These are phyloP conservation scores for Candida frijolesensis DNA, from an alignment of 1,139 yeast species.

Conservation along the genomic window DNA sequence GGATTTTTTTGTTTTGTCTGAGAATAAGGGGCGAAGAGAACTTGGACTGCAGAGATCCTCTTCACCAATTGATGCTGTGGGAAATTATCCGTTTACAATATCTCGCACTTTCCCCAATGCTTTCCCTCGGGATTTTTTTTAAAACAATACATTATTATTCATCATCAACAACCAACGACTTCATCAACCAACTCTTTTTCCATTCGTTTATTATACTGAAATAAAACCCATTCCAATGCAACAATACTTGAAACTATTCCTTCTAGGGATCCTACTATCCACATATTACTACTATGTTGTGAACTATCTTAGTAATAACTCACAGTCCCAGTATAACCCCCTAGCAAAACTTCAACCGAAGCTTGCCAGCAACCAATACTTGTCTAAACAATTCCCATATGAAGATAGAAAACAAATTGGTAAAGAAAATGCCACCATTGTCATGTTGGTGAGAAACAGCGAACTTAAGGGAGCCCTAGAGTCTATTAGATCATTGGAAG, in stretches of 20 bases:
- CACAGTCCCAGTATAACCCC: conserved; percentile 11
- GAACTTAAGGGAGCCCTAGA: conserved; percentile 45
- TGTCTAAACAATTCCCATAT: conserved; percentile 27
- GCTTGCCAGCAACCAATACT: conserved; percentile 47
- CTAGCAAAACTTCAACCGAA: conserved; percentile 26
- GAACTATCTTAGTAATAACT: not conserved
- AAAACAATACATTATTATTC: too few relatives aligned
- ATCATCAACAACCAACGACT: too few relatives aligned
- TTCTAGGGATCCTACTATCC: conserved; percentile 14
- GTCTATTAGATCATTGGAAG: conserved; percentile 49
- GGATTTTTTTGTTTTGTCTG: not conserved
- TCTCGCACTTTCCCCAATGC: not conserved
- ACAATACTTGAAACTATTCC: not conserved
- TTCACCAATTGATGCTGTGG: not conserved
- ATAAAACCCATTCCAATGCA: not conserved
- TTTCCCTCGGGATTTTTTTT: not conserved
- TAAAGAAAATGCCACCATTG: conserved; percentile 52
- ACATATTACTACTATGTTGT: conserved; percentile 19
- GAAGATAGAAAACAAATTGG: conserved; percentile 42
- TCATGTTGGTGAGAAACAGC: conserved; percentile 47
- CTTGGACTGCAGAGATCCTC: not conserved
- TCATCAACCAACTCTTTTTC: too few relatives aligned
- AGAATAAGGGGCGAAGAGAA: not conserved
- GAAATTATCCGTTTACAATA: not conserved
- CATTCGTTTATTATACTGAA: not conserved